Evolutionary conservation across 805 yeast species (phyloP).

Genomic region (Nakazawaea wickerhamii): DNA sequence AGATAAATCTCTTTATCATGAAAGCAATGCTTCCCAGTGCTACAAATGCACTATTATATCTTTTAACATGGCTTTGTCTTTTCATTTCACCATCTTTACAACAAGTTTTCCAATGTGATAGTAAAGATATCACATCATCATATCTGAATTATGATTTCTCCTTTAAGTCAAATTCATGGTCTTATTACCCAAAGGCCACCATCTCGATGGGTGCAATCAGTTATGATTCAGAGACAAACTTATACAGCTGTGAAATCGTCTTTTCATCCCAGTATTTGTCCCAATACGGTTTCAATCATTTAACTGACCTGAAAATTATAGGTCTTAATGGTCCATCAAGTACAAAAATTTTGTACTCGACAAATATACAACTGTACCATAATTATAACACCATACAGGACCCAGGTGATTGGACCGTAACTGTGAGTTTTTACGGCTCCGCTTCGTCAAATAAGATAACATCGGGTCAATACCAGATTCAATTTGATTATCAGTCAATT

Average conservation of each 20-base stretch:
- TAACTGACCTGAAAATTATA: constrained; percentile 1
- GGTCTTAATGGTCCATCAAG: neutral
- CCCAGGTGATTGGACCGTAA: neutral
- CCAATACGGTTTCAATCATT: neutral
- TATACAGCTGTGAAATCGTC: neutral
- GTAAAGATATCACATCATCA: neutral
- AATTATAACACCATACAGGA: neutral
- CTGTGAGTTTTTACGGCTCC: neutral
- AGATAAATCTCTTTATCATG: no score
- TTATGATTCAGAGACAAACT: neutral
- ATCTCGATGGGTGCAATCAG: neutral
- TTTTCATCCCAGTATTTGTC: neutral
- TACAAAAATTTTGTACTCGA: neutral
- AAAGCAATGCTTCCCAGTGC: no score
- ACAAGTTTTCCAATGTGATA: neutral
- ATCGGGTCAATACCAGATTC: constrained; percentile 1
- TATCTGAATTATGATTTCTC: neutral
- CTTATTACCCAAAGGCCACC: neutral
- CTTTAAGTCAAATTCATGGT: constrained; percentile 4
- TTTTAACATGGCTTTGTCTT: constrained; percentile 22
- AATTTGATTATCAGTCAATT: neutral
- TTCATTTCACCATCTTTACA: constrained; percentile 14
- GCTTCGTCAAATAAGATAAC: neutral
- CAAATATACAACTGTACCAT: neutral
- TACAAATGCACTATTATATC: constrained; percentile 14